phyloP scores from a whole-genome alignment of 495 filamentous ascomycete species.

The Tuber brumale region DNA sequence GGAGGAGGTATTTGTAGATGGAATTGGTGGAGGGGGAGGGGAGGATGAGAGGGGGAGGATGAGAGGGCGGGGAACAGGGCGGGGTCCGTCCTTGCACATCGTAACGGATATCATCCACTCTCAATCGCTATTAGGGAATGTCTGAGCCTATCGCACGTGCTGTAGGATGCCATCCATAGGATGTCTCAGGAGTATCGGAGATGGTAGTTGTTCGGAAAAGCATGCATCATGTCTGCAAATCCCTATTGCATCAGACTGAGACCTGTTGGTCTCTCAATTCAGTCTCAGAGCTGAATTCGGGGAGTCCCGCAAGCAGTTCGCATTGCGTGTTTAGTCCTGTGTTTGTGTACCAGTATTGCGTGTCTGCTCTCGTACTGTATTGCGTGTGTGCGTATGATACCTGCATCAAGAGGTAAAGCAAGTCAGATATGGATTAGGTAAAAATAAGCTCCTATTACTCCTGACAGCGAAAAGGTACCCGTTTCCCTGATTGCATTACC shows the following conservation, averaged over 20 bases:
- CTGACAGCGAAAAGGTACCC: background rate
- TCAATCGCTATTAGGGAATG: background rate
- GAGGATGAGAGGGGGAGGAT: conserved; percentile 14
- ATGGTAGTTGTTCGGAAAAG: background rate
- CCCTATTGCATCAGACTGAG: background rate
- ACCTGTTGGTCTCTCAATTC: too few relatives aligned
- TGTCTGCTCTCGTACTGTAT: too few relatives aligned
- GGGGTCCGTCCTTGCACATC: background rate
- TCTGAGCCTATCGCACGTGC: background rate
- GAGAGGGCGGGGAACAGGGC: background rate
- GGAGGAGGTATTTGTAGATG: conserved; percentile 59
- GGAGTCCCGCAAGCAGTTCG: background rate
- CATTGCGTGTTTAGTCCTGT: background rate
- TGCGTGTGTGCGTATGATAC: background rate
- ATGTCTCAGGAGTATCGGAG: background rate
- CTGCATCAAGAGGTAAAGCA: background rate
- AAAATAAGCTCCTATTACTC: background rate
- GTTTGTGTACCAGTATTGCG: background rate
- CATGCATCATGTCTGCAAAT: background rate
- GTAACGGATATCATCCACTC: background rate
- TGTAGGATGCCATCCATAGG: background rate
- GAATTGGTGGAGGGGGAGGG: conserved; percentile 47
- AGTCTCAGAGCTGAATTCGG: background rate
- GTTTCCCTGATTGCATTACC: background rate
- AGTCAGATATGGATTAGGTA: background rate